Evolutionary conservation across 768 basidiomycete genomes (phyloP), one percentile per base, ranked within the genome.

Genomic region (Dictyophora rubrovolvata): DNA sequence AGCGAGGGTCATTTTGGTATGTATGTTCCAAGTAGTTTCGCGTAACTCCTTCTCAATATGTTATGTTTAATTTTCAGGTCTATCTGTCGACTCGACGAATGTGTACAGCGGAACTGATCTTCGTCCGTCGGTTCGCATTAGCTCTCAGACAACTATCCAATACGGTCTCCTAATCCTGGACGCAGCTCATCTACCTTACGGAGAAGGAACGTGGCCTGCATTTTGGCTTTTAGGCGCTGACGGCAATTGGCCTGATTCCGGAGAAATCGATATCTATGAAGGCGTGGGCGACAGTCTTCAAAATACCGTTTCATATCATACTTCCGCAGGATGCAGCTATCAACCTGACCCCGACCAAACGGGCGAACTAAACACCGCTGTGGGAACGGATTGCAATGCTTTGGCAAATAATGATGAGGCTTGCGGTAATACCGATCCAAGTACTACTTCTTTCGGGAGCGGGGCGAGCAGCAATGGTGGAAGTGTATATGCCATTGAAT

Each of bases 121-220:
- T 12, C 57, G 57, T 17, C 57, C 57, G 6, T 59, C 57, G 9
- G 57, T 37, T 10, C 57, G 57, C 21, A 59, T 59, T 20, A 28
- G 17, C 11, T 59, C 57, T 21, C 7, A 59, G 21, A 49, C 22
- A 18, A 20, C 57, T 2, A 59, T 59, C 36, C 55, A 53, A 33
- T 23, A 48, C 36, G 85, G 79, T 34, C 75, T 96, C 34, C 75
- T 93, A 61, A 75, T 93, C 51, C 79, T 93, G 77, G 91, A 94
- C 71, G 80, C 89, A 18, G 77, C 83, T 22, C 92, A 95, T 69
- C 90, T 93, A 86, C 92, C 92, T 9, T 83, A 84, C 0, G 93
- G 92, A 17, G 93, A 91, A 70, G 92, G 85, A 35, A 84, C 84
- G 22, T 93, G 90, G 91, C 89, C 89, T n/a, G 78, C 78, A 2